phyloP scores from a whole-genome alignment of 1,284 basidiomycete species.

The Marasmius sp. region DNA sequence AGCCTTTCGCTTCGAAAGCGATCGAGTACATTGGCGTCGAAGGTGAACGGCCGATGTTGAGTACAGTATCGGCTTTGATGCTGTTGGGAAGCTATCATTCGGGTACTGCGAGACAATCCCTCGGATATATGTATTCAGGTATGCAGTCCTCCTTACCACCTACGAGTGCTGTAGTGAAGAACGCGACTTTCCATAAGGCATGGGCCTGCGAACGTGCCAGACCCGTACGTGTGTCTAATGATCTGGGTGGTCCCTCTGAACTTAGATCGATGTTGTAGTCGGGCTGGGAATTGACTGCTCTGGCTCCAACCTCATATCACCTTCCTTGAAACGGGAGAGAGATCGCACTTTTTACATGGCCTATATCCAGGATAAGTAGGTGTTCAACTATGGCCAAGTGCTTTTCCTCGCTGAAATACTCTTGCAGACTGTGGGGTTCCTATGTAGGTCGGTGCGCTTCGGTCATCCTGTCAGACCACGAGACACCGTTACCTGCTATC shows the following conservation, averaged over 20 bases:
- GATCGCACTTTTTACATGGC: background rate
- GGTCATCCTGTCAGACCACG: background rate
- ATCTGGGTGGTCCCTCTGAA: conserved; percentile 1
- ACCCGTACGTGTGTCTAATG: conserved; percentile 20
- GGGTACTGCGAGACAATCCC: conserved; percentile 51
- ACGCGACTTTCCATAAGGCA: conserved; percentile 27
- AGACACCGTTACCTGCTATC: background rate
- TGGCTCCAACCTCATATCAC: conserved; percentile 16
- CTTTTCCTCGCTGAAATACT: background rate
- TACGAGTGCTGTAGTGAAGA: conserved; percentile 42
- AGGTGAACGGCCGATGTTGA: conserved; percentile 56
- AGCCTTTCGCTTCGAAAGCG: conserved; percentile 51
- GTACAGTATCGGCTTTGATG: conserved; percentile 57
- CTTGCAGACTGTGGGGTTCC: background rate
- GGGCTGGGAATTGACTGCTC: conserved; percentile 59
- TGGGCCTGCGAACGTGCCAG: conserved; percentile 33
- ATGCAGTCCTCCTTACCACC: conserved; percentile 44
- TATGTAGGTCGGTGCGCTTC: background rate
- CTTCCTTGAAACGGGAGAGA: background rate
- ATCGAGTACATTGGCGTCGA: conserved; percentile 57
- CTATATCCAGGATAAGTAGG: background rate
- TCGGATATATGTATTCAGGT: conserved; percentile 61
- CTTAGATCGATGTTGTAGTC: conserved; percentile 31
- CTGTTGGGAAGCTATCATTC: conserved; percentile 61
- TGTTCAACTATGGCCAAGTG: background rate